These are phyloP conservation scores for Solanum aculeatissimum DNA, from an alignment of 305 asterid genomes.

Conservation along the genomic window DNA sequence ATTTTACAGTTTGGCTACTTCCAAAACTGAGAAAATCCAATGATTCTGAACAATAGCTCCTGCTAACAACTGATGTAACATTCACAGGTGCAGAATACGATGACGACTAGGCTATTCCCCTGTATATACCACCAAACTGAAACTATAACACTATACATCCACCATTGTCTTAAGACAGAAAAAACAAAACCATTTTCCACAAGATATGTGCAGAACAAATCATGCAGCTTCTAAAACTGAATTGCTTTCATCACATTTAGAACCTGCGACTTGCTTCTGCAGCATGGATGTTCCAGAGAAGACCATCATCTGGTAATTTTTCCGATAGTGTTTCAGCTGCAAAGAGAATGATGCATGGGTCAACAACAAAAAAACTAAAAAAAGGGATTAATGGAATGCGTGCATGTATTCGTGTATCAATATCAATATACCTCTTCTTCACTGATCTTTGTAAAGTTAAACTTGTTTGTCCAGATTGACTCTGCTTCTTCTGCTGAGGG, in stretches of 20 bases:
- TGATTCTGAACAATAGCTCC: background rate
- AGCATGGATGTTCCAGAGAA: conserved; percentile 63
- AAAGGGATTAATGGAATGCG: background rate
- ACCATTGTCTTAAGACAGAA: background rate
- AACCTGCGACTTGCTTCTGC: conserved; percentile 29
- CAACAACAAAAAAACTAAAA: background rate
- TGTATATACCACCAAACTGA: background rate
- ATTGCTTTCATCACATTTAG: conserved; percentile 3
- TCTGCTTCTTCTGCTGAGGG: conserved; percentile 83
- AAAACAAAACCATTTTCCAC: background rate
- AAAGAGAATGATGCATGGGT: background rate
- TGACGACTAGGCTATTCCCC: background rate
- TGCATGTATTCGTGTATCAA: background rate
- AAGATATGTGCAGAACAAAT: background rate
- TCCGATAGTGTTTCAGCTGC: conserved; percentile 48
- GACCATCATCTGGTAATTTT: conserved; percentile 53
- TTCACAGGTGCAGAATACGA: background rate
- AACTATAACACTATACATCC: background rate
- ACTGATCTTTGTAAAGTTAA: conserved; percentile 46
- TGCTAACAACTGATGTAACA: background rate
- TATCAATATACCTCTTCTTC: conserved; percentile 36
- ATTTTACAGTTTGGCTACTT: background rate
- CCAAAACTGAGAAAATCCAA: background rate
- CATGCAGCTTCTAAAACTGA: background rate
- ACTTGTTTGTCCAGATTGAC: conserved; percentile 59